Base-by-base conservation (phyloP, 805 yeast species). In the Yarrowia deformans region DNA sequence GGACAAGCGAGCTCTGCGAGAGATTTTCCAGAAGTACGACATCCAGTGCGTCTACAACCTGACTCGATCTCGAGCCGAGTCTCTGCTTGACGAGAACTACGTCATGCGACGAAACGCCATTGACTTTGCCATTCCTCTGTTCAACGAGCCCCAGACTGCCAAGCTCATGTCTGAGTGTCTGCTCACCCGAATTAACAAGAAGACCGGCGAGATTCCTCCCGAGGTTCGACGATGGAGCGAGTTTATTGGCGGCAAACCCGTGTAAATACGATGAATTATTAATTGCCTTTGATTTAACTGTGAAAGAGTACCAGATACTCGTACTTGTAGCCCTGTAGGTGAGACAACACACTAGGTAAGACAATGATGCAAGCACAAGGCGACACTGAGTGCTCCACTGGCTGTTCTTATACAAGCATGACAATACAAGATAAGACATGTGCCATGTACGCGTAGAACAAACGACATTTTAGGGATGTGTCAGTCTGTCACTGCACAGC, bases 91-190 rank as follows among this genome's bases (percentile, higher is more conserved):
- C 77, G 89, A 90, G 80, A 98, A 95, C 81, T 95, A 95, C 80
- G 89, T 94, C 70, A 95, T 95, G 99, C 90, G 99, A 84, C 90
- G 99, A 84, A 95, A 95, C 79, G 98, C 99, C 60, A 96, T 95
- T 81, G 99, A 95, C 80, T 95, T 95, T 79, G 98, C 91, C 71
- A 89, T 94, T 76, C 97, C 99, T 52, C 84, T 95, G 77, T 94
- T 95, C 84, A 95, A 94, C 78, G 99, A 95, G 83, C 97, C 98
- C 72, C 88, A 92, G 78, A 96, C 99, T 29, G 90, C 97, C 1
- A 82, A 87, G 77, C 91, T 97, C 72, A 83, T 95, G 81, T 86
- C 86, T 73, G 86, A 81, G 69, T 92, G 93, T 76, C 83, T 90
- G 73, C 81, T 86, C 73, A 84, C 84, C 75, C 80, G 87, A 67